phyloP scores from a whole-genome alignment of 495 filamentous ascomycete species.

The Hypoxylon perforatum region DNA sequence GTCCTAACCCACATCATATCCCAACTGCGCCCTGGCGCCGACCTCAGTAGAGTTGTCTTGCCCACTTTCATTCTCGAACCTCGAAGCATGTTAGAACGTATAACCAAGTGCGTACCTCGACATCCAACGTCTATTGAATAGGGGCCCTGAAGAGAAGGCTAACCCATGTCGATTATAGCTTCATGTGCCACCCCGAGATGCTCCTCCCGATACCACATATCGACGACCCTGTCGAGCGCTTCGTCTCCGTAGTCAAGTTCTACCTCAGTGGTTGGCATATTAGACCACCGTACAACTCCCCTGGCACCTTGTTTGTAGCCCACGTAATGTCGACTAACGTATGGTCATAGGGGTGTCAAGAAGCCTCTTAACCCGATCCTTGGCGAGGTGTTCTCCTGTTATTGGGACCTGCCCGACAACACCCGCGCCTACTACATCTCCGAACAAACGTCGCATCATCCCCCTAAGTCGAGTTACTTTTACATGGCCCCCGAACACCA shows the following conservation, averaged over 20 bases:
- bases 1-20: slow-evolving; percentile 96
- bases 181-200: slow-evolving; percentile 99
- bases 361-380: slow-evolving; percentile 98
- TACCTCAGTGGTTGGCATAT: slow-evolving; percentile 99
- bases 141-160: slow-evolving; percentile 24
- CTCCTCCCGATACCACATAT: slow-evolving; percentile 87
- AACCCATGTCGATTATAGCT: slow-evolving; percentile 66
- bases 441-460: slow-evolving; percentile 98
- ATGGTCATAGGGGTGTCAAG: slow-evolving; percentile 84
- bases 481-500: slow-evolving; percentile 97
- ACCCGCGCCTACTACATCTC: slow-evolving; percentile 94
- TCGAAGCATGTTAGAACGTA: slow-evolving; percentile 96
- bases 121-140: slow-evolving; percentile 14
- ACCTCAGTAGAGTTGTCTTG: slow-evolving; percentile 91
- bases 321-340: slow-evolving; percentile 32
- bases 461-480: slow-evolving; percentile 98
- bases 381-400: slow-evolving; percentile 93
- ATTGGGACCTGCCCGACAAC: slow-evolving; percentile 91
- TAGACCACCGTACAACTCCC: slow-evolving; percentile 83
- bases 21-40: slow-evolving; percentile 93
- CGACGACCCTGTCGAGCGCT: slow-evolving; percentile 90
- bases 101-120: slow-evolving; percentile 81
- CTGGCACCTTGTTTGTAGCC: slow-evolving; percentile 1
- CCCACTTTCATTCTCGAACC: slow-evolving; percentile 99
- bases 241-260: slow-evolving; percentile 95